A percentile compares a stretch with the other conserved stretches of the same genome.
These are phyloP conservation scores for Tolypocladium inflatum DNA, from an alignment of 2,329 filamentous ascomycete genomes.

Conservation along the genomic window DNA sequence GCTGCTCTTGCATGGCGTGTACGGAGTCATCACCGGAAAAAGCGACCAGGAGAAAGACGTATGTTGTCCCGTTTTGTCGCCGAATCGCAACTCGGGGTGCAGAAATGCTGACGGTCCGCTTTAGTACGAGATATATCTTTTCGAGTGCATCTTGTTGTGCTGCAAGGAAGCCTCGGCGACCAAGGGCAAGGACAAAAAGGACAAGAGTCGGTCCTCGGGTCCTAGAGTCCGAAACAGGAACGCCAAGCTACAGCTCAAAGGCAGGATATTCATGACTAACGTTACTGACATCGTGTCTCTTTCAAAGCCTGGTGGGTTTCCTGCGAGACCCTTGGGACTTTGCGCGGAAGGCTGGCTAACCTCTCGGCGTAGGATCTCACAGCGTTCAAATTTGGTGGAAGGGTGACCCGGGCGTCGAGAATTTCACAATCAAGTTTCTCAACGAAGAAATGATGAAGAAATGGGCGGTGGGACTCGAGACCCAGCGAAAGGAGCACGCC, in stretches of 20 bases:
- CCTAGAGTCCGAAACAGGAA: conserved; percentile 55
- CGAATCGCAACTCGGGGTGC: neutral
- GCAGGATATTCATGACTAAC: conserved; percentile 98
- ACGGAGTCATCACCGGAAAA: conserved; percentile 82
- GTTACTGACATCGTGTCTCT: conserved; percentile 89
- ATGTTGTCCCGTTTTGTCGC: conserved; percentile 21
- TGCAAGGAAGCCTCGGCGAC: conserved; percentile 89
- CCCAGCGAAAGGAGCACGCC: conserved; percentile 57
- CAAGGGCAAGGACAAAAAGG: conserved; percentile 72
- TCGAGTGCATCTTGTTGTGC: conserved; percentile 88
- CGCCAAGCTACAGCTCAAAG: conserved; percentile 87
- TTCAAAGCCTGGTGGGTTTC: conserved; percentile 68
- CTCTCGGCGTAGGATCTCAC: conserved; percentile 59
- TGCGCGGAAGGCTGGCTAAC: neutral
- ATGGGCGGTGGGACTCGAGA: conserved; percentile 74
- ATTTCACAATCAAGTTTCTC: conserved; percentile 87
- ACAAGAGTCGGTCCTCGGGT: conserved; percentile 45
- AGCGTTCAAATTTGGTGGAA: conserved; percentile 99
- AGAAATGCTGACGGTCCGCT: conserved; percentile 2
- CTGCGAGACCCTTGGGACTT: neutral
- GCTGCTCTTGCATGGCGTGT: conserved; percentile 78
- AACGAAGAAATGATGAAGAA: conserved; percentile 91
- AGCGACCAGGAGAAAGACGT: conserved; percentile 90
- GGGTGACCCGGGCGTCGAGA: conserved; percentile 89
- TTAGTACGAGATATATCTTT: conserved; percentile 95